Base-by-base conservation (phyloP, 345 rosid genomes). In the Gossypium thurberi region DNA sequence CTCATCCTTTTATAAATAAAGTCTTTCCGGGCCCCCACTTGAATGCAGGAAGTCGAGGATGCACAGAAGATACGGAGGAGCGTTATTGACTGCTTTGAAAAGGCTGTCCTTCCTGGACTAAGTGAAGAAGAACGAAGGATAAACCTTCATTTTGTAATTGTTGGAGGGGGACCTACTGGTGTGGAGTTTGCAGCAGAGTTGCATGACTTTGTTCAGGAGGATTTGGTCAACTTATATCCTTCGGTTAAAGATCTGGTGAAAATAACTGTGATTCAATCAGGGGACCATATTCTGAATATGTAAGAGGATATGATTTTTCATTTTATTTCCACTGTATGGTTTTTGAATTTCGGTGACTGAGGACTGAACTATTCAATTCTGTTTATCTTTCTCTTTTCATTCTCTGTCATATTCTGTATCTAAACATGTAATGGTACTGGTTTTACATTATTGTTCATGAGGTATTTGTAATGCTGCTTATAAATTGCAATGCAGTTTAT, bases 131-230 rank as follows among this genome's bases (percentile, higher is more conserved):
- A 93, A 78, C 81, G 87, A 70, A 85, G 85, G 78, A 86, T 63
- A 25, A 88, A 84, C 80, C 99, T 96, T 75, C 98, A 91, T 82
- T 96, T 96, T 74, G 94, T 95, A 59, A 84, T 95, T 60, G 98
- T 96, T 40, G 98, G 99, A 56, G 99, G 99, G 5, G 98, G 99
- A 66, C 99, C 99, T 8, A 96, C 99, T 66, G 99, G 99, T 66
- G 96, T 96, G 42, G 99, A 93, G 86, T 96, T 96, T 88, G 96
- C 96, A 56, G 99, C 98, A 12, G 99, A 96, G 84, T 80, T 96
- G 70, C 99, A 96, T 63, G 99, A 96, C 81, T 96, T 77, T 81
- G 74, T 92, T 25, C 61, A 64, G 60, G 99, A 95, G 79, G 98
- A 95, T 81, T 65, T 95, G 52, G 80, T 83, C 72, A 80, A 81